Conservation (phyloP, 441 rosid species). For the Capsella rubella region DNA sequence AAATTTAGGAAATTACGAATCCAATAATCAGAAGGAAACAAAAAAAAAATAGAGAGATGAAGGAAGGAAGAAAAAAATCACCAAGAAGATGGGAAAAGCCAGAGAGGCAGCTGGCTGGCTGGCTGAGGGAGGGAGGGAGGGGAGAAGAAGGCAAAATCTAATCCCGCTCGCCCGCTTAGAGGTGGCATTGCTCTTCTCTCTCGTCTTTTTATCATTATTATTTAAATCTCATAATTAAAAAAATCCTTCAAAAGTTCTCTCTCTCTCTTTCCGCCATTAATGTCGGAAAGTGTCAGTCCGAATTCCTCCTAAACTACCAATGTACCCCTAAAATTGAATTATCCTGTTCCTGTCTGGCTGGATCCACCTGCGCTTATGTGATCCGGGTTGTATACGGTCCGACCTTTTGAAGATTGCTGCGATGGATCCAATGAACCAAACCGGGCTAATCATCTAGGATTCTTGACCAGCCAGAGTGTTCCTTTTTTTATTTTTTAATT, state of each 20-base stretch:
- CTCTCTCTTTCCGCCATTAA: conserved; percentile 48
- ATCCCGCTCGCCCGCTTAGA: conserved; percentile 40
- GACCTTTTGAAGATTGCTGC: background rate
- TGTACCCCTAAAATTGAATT: background rate
- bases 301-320: background rate
- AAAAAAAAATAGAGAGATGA: background rate
- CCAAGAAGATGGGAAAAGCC: conserved; percentile 29
- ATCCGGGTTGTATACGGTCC: background rate
- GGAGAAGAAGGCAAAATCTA: conserved; percentile 24
- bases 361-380: background rate
- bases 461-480: background rate
- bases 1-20: conserved; percentile 2
- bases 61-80: background rate
- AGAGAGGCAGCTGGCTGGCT: conserved; percentile 19
- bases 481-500: too few relatives aligned
- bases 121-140: background rate
- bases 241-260: background rate
- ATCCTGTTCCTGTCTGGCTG: background rate
- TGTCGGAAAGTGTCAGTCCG: conserved; percentile 49
- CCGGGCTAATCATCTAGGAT: background rate
- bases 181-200: conserved; percentile 36
- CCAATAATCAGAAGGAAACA: background rate
- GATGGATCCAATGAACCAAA: background rate
- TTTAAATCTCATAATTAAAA: conserved; percentile 18
- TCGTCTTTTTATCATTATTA: conserved; percentile 36